Evolutionary conservation across 2,329 filamentous ascomycete genomes (phyloP).

Genomic region (Aspergillus sp.): DNA sequence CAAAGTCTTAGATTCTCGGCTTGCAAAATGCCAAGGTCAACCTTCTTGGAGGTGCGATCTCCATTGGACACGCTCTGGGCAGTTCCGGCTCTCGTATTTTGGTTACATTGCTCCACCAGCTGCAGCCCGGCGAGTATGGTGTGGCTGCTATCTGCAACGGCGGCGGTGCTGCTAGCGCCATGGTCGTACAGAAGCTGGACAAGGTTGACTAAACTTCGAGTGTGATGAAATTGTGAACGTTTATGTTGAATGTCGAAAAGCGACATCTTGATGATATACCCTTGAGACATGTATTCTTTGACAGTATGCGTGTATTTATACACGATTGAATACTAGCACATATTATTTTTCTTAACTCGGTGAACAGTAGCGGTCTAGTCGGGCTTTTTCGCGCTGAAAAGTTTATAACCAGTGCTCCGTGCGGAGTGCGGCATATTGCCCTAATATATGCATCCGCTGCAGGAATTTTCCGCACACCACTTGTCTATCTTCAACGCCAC

Average conservation of each 20-base stretch:
- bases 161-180: slow-evolving; percentile 81
- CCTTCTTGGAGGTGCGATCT: slow-evolving; percentile 82
- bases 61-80: slow-evolving; percentile 82
- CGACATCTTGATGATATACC: slow-evolving; percentile 1
- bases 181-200: slow-evolving; percentile 81
- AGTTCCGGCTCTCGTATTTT: slow-evolving; percentile 90
- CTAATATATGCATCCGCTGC: too few relatives aligned
- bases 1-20: slow-evolving; percentile 60
- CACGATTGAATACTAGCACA: neutral
- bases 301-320: neutral
- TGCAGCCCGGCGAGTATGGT: slow-evolving; percentile 88
- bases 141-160: slow-evolving; percentile 96
- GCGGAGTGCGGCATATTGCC: too few relatives aligned
- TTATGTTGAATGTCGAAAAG: neutral
- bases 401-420: neutral
- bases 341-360: neutral
- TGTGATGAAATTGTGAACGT: neutral
- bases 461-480: too few relatives aligned
- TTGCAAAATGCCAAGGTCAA: slow-evolving; percentile 76
- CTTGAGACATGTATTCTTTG: neutral
- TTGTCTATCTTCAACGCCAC: too few relatives aligned
- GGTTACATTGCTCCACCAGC: slow-evolving; percentile 81
- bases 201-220: slow-evolving; percentile 29
- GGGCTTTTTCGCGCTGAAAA: neutral
- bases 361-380: too few relatives aligned